Percentiles rank a stretch among this genome's conserved stretches.
phyloP scores from a whole-genome alignment of 441 rosid genomes.

The Flueggea neowawraea region DNA sequence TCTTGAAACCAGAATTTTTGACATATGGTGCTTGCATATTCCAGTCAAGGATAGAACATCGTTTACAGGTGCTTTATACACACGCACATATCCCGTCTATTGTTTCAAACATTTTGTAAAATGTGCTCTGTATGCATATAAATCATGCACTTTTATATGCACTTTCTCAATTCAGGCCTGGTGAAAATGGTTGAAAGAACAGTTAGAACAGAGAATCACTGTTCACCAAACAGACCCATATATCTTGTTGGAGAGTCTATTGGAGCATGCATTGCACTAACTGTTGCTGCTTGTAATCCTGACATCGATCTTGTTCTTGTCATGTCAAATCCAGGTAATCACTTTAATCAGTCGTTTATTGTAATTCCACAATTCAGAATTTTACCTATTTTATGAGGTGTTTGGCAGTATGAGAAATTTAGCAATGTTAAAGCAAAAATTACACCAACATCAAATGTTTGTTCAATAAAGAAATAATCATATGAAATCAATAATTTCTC shows the following conservation, averaged over 20 bases:
- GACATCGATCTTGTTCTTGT: constrained; percentile 60
- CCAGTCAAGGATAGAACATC: constrained; percentile 80
- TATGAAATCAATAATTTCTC: no score
- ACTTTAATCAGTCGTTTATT: no score
- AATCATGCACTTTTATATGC: no score
- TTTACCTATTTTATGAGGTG: no score
- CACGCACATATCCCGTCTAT: background rate
- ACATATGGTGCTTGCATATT: constrained; percentile 88
- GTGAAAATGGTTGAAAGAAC: constrained; percentile 66
- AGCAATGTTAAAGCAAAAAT: no score
- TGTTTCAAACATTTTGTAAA: background rate
- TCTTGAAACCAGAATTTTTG: constrained; percentile 58
- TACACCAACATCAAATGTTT: no score
- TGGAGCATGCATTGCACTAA: constrained; percentile 85
- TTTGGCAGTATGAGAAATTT: no score
- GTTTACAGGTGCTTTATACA: constrained; percentile 44
- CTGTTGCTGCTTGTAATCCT: constrained; percentile 75
- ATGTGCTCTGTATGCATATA: background rate
- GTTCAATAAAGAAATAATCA: no score
- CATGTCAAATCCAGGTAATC: constrained; percentile 79
- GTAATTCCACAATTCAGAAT: no score
- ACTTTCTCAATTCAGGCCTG: constrained; percentile 38
- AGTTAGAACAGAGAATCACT: constrained; percentile 40
- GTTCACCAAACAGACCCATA: constrained; percentile 65
- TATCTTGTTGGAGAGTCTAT: constrained; percentile 90